These are phyloP conservation scores for Patellaria atrata DNA, from an alignment of 495 filamentous ascomycete species.

Conservation along the genomic window DNA sequence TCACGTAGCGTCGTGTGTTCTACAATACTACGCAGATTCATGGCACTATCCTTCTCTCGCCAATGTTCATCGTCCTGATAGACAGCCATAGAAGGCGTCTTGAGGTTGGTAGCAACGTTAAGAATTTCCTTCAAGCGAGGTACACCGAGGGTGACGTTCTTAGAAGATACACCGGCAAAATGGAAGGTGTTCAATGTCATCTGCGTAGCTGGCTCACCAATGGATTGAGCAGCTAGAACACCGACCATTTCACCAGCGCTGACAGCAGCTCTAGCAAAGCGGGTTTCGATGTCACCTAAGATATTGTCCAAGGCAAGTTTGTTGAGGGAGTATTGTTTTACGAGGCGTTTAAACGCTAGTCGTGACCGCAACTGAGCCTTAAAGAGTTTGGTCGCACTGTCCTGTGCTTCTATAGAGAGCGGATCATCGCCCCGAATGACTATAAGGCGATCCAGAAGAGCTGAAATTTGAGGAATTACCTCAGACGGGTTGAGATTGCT, in stretches of 20 bases:
- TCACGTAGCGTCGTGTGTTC: conserved; percentile 93
- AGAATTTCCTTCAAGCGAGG: conserved; percentile 98
- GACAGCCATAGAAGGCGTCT: conserved; percentile 96
- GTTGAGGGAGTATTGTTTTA: conserved; percentile 68
- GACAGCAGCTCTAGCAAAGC: conserved; percentile 67
- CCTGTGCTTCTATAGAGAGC: conserved; percentile 73
- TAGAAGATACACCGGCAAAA: conserved; percentile 98
- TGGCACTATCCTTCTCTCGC: conserved; percentile 62
- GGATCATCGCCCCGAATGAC: conserved; percentile 73
- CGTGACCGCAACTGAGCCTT: conserved; percentile 82
- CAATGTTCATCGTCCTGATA: conserved; percentile 48
- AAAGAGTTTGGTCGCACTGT: conserved; percentile 76
- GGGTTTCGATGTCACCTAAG: conserved; percentile 75
- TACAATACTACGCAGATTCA: conserved; percentile 68
- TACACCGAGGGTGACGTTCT: conserved; percentile 98
- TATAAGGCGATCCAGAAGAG: conserved; percentile 58
- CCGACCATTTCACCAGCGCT: conserved; percentile 97
- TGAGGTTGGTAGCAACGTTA: conserved; percentile 93
- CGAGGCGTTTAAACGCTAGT: conserved; percentile 81
- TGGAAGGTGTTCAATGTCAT: conserved; percentile 99
- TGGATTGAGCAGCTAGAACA: conserved; percentile 92
- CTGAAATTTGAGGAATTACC: conserved; percentile 67
- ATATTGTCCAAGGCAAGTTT: conserved; percentile 89
- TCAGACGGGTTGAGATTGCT: conserved; percentile 86
- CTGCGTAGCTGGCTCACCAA: conserved; percentile 96